phyloP scores from a whole-genome alignment of 768 basidiomycete species.

The Chiua virens region DNA sequence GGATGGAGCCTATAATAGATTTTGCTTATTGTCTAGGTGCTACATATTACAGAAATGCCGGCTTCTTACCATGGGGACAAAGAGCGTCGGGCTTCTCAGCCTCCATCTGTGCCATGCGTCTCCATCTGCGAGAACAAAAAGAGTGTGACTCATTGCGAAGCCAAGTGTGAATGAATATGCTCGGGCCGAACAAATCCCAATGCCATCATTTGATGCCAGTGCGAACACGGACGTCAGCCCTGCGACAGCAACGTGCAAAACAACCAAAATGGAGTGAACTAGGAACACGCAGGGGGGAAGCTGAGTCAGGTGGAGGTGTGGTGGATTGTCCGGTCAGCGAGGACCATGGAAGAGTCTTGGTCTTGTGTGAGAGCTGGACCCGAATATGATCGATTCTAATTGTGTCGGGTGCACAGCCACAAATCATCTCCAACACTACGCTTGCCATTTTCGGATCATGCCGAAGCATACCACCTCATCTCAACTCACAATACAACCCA shows the following conservation, averaged over 20 bases:
- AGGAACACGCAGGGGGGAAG: no score
- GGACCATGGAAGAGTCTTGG: constrained; percentile 15
- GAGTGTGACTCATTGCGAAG: not conserved
- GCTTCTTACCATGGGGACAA: not conserved
- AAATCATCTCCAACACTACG: constrained; percentile 15
- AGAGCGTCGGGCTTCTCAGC: not conserved
- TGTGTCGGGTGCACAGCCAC: constrained; percentile 27
- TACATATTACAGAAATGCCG: not conserved
- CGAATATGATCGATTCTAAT: constrained; percentile 14
- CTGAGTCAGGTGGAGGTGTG: no score
- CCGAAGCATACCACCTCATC: not conserved
- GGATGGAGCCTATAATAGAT: constrained; percentile 5
- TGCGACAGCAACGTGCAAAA: no score
- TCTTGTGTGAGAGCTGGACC: constrained; percentile 3
- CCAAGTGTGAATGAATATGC: not conserved
- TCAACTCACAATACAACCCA: no score
- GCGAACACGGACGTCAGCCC: not conserved
- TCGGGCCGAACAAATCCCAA: not conserved
- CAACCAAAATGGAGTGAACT: no score
- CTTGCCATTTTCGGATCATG: constrained; percentile 20
- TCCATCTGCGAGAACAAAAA: constrained; percentile 20
- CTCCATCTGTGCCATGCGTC: not conserved
- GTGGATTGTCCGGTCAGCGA: not conserved
- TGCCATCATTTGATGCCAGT: not conserved
- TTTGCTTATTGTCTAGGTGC: constrained; percentile 21